These are phyloP conservation scores for Dactylellina sp. DNA, from an alignment of 2,329 filamentous ascomycete species.

Conservation along the genomic window DNA sequence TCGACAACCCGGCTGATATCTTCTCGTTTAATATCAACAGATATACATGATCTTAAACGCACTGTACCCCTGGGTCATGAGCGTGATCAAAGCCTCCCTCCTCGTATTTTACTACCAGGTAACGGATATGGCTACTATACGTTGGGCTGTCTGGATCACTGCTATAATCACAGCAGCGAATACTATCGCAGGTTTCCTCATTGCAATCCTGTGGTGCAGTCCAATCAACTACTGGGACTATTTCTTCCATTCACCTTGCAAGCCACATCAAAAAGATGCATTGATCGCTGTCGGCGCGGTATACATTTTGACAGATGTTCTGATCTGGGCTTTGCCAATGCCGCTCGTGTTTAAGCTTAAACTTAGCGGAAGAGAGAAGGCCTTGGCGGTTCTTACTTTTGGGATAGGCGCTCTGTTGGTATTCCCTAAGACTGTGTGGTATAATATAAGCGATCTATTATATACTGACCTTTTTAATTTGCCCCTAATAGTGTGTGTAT, in stretches of 20 bases:
- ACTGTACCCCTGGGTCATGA: slow-evolving; percentile 26
- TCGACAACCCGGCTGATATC: too few species aligned
- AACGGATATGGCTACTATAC: neutral
- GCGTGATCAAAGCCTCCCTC: slow-evolving; percentile 23
- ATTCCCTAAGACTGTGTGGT: neutral
- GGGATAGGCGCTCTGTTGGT: slow-evolving; percentile 27
- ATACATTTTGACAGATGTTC: slow-evolving; percentile 30
- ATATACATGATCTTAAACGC: slow-evolving; percentile 1
- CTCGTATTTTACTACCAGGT: slow-evolving; percentile 32
- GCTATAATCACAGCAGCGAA: slow-evolving; percentile 6
- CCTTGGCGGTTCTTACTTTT: slow-evolving; percentile 25
- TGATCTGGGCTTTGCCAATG: slow-evolving; percentile 33
- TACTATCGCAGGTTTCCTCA: slow-evolving; percentile 22
- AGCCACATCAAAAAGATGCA: neutral
- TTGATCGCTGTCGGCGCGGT: slow-evolving; percentile 11
- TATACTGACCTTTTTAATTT: neutral
- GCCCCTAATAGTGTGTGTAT: slow-evolving; percentile 19
- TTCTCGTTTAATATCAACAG: too few species aligned
- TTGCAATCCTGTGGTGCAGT: slow-evolving; percentile 1
- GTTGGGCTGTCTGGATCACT: slow-evolving; percentile 9
- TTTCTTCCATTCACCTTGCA: slow-evolving; percentile 12
- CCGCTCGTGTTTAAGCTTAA: slow-evolving; percentile 28
- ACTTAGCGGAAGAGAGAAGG: slow-evolving; percentile 2
- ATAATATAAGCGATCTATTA: neutral
- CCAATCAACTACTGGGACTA: slow-evolving; percentile 29